Percentiles rank a stretch among this genome's conserved stretches.
Conservation (phyloP, 1,139 yeast genomes). For the Barnettozyma hawaiiensis region DNA sequence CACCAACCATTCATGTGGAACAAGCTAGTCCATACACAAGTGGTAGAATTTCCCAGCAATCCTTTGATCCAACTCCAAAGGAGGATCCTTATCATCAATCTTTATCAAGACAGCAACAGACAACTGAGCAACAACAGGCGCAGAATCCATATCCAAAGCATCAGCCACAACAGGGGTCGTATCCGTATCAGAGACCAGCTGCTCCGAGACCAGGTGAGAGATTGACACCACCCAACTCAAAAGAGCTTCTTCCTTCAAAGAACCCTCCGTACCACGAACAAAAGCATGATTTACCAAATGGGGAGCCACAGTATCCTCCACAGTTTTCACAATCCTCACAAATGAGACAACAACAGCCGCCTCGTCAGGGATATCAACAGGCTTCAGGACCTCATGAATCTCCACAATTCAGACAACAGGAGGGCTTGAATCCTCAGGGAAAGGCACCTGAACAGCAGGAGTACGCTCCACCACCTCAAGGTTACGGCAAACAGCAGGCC, state of each 20-base stretch:
- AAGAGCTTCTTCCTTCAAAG: constrained; percentile 12
- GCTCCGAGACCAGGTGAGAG: constrained; percentile 20
- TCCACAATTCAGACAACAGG: background rate
- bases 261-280: background rate
- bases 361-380: constrained; percentile 1
- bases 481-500: constrained; percentile 6
- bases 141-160: constrained; percentile 1
- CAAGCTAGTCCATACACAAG: constrained; percentile 21
- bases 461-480: background rate
- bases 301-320: constrained; percentile 3
- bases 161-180: background rate
- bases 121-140: background rate
- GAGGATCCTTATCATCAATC: background rate
- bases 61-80: constrained; percentile 4
- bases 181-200: constrained; percentile 3
- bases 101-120: constrained; percentile 1
- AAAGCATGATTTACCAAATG: constrained; percentile 1
- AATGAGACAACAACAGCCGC: constrained; percentile 1
- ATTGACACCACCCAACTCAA: constrained; percentile 16
- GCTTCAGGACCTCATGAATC: background rate
- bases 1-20: constrained; percentile 15
- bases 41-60: constrained; percentile 21
- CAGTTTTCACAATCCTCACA: constrained; percentile 2
- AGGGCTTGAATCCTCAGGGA: background rate
- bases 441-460: constrained; percentile 2